These are phyloP conservation scores for Coemansia sp. DNA, from an alignment of 192 early-diverging fungal species.

Conservation along the genomic window DNA sequence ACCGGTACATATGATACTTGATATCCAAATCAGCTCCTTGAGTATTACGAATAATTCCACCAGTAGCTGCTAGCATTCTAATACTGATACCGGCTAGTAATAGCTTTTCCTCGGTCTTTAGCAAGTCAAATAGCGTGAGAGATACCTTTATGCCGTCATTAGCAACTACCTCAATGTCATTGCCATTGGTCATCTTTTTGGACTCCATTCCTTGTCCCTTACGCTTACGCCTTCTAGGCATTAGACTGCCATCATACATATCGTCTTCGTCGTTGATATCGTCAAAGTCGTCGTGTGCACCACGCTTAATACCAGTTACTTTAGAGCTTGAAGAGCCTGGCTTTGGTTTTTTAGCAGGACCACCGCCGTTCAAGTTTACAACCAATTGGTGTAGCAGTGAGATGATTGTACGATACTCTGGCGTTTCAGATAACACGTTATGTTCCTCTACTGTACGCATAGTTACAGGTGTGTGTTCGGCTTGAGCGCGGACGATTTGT, in stretches of 20 bases:
- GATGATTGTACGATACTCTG: conserved; percentile 10
- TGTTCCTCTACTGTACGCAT: conserved; percentile 5
- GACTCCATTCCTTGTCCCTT: conserved; percentile 6
- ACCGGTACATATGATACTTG: conserved; percentile 45
- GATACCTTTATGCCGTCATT: conserved; percentile 31
- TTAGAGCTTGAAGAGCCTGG: background rate
- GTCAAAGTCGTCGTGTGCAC: background rate
- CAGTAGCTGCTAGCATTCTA: conserved; percentile 42
- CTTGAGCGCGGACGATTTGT: conserved; percentile 19
- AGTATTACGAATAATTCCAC: conserved; percentile 33
- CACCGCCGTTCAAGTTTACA: conserved; percentile 5
- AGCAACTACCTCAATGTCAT: conserved; percentile 15
- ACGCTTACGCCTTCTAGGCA: conserved; percentile 28
- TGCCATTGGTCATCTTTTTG: background rate
- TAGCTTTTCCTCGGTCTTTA: conserved; percentile 48
- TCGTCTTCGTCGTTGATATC: background rate
- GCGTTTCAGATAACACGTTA: conserved; percentile 6
- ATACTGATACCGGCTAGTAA: conserved; percentile 39
- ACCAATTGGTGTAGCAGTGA: conserved; percentile 17
- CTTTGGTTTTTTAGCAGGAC: background rate
- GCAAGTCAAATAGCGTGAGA: conserved; percentile 33
- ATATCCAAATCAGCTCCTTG: conserved; percentile 19
- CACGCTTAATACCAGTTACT: background rate
- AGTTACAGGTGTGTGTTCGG: background rate
- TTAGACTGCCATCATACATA: background rate